Conservation (phyloP, 306 rosid genomes). For the Acmispon strigosus region DNA sequence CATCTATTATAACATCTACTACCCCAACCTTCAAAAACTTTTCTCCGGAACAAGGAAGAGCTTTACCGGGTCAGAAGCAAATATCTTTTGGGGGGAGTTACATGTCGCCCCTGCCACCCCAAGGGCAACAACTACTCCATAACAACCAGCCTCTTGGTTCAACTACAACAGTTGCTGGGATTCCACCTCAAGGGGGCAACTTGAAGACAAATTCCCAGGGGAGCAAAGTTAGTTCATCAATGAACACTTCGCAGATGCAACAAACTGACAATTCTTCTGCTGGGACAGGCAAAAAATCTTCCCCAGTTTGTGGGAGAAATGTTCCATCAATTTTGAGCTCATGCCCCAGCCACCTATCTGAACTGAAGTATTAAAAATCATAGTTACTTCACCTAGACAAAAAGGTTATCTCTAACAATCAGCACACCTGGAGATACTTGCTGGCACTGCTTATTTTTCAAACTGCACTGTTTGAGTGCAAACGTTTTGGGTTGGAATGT, state of each 20-base stretch:
- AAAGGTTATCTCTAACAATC: neutral
- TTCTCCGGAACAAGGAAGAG: slow-evolving; percentile 39
- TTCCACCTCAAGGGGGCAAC: slow-evolving; percentile 22
- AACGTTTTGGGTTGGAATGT: neutral
- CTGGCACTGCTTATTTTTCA: neutral
- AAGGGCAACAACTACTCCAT: slow-evolving; percentile 21
- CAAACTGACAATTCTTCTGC: slow-evolving; percentile 27
- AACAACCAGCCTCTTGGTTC: slow-evolving; percentile 16
- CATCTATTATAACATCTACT: slow-evolving; percentile 9
- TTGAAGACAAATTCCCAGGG: slow-evolving; percentile 13
- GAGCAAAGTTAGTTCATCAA: slow-evolving; percentile 19
- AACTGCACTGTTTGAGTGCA: neutral
- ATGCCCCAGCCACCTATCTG: slow-evolving; percentile 35
- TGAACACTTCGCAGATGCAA: slow-evolving; percentile 21
- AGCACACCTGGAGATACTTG: neutral
- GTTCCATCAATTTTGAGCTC: slow-evolving; percentile 41
- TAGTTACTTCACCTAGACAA: neutral
- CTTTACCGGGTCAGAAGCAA: slow-evolving; percentile 34
- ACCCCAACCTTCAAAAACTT: slow-evolving; percentile 14
- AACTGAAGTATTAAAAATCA: slow-evolving; percentile 34
- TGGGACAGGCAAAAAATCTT: slow-evolving; percentile 28
- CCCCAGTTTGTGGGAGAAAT: slow-evolving; percentile 40
- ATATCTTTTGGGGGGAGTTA: slow-evolving; percentile 50
- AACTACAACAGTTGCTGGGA: neutral
- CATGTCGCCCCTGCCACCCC: slow-evolving; percentile 21